These are phyloP conservation scores for Xylariaceae sp. DNA, from an alignment of 2,329 filamentous ascomycete genomes.

Conservation along the genomic window DNA sequence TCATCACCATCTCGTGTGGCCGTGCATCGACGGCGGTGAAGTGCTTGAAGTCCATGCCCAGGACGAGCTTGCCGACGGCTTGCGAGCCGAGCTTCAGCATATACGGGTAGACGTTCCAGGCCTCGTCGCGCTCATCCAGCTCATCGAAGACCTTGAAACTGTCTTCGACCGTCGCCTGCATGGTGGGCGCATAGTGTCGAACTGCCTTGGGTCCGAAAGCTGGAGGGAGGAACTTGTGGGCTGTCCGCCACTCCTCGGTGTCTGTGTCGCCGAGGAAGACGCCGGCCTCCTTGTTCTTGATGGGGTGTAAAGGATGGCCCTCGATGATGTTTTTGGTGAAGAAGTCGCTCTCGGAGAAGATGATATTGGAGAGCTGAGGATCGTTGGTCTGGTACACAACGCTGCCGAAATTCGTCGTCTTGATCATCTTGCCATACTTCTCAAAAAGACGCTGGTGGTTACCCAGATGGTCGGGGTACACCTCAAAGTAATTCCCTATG, in stretches of 20 bases:
- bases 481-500: slow-evolving; percentile 50
- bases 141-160: slow-evolving; percentile 46
- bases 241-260: slow-evolving; percentile 42
- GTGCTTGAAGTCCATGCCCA: slow-evolving; percentile 43
- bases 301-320: slow-evolving; percentile 41
- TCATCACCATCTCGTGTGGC: slow-evolving; percentile 45
- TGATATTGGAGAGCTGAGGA: slow-evolving; percentile 39
- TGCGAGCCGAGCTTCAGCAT: slow-evolving; percentile 47
- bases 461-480: slow-evolving; percentile 54
- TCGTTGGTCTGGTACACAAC: slow-evolving; percentile 47
- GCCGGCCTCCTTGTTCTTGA: slow-evolving; percentile 38
- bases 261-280: slow-evolving; percentile 48
- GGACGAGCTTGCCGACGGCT: slow-evolving; percentile 39
- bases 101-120: slow-evolving; percentile 46
- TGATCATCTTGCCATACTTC: slow-evolving; percentile 47
- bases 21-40: slow-evolving; percentile 41
- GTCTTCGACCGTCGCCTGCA: slow-evolving; percentile 51
- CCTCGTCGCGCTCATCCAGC: slow-evolving; percentile 43
- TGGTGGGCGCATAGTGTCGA: slow-evolving; percentile 54
- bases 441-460: slow-evolving; percentile 52
- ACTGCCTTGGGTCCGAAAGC: slow-evolving; percentile 57
- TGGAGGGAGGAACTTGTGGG: slow-evolving; percentile 60
- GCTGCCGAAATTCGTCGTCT: slow-evolving; percentile 48
- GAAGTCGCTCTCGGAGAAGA: slow-evolving; percentile 45
- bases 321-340: slow-evolving; percentile 51